Evolutionary conservation across 495 filamentous ascomycete species (phyloP).

Genomic region (Hypomontagnella monticulosa): DNA sequence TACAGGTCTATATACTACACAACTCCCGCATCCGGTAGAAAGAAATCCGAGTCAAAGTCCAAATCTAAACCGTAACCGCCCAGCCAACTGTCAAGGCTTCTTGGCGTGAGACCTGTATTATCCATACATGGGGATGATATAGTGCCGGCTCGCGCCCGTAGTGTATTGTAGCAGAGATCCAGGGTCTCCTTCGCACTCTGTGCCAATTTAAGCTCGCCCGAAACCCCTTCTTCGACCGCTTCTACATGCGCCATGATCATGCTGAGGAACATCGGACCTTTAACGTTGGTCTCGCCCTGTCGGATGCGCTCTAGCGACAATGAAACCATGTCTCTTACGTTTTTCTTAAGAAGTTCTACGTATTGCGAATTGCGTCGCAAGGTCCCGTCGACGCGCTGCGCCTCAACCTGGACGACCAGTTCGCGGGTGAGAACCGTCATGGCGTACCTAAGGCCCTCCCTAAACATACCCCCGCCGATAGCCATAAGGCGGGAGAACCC

Average conservation of each 20-base stretch:
- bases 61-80: slow-evolving; percentile 36
- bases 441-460: slow-evolving; percentile 54
- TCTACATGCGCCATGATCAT: slow-evolving; percentile 57
- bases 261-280: slow-evolving; percentile 56
- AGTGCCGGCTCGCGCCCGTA: slow-evolving; percentile 27
- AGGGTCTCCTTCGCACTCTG: slow-evolving; percentile 45
- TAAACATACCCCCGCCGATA: slow-evolving; percentile 59
- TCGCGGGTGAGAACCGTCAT: slow-evolving; percentile 51
- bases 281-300: slow-evolving; percentile 63
- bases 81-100: slow-evolving; percentile 18
- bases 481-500: slow-evolving; percentile 53
- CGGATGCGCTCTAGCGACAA: slow-evolving; percentile 52
- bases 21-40: slow-evolving; percentile 29
- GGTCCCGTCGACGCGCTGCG: slow-evolving; percentile 45
- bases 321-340: slow-evolving; percentile 47
- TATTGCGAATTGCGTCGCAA: slow-evolving; percentile 34
- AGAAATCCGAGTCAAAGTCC: slow-evolving; percentile 35
- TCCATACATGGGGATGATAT: slow-evolving; percentile 8
- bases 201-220: slow-evolving; percentile 38
- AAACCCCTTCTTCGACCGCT: slow-evolving; percentile 43
- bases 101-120: slow-evolving; percentile 25
- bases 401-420: slow-evolving; percentile 49
- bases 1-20: not conserved
- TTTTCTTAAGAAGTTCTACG: slow-evolving; percentile 47
- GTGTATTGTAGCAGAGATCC: slow-evolving; percentile 41